Evolutionary conservation across 1,284 basidiomycete species (phyloP).

Genomic region (Volvariella surrecta): DNA sequence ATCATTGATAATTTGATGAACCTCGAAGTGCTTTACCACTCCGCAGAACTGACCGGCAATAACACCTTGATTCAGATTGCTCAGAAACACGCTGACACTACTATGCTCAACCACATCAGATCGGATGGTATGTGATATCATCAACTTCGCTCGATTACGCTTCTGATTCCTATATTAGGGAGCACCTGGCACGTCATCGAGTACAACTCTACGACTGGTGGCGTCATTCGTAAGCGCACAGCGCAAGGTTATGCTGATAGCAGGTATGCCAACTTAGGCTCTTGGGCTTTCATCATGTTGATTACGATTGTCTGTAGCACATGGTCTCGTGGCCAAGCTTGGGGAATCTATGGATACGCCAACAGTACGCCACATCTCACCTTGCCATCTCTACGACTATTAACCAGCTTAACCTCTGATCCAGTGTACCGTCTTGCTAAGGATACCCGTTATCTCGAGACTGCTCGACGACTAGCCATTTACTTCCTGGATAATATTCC

Average conservation of each 20-base stretch:
- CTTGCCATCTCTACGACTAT: neutral
- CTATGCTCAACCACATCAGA: constrained; percentile 57
- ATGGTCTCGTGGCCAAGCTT: constrained; percentile 65
- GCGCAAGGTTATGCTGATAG: constrained; percentile 54
- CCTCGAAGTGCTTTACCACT: constrained; percentile 53
- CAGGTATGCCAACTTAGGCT: constrained; percentile 22
- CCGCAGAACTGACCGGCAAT: constrained; percentile 49
- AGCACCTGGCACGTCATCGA: constrained; percentile 62
- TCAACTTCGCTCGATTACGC: neutral
- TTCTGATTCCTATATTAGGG: constrained; percentile 23
- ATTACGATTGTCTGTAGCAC: constrained; percentile 33
- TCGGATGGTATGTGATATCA: constrained; percentile 37
- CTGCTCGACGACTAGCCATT: constrained; percentile 44
- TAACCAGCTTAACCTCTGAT: constrained; percentile 7
- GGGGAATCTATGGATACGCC: constrained; percentile 63
- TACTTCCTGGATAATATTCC: constrained; percentile 56
- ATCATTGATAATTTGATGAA: constrained; percentile 80
- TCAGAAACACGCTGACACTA: constrained; percentile 55
- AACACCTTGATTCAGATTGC: constrained; percentile 51
- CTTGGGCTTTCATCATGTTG: neutral
- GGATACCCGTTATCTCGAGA: constrained; percentile 43
- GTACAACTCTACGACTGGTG: constrained; percentile 56
- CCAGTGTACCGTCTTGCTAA: constrained; percentile 52
- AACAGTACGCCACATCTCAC: constrained; percentile 38
- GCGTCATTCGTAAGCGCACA: constrained; percentile 45